Evolutionary conservation across 805 yeast species (phyloP).

Genomic region (Sugiyamaella boreocaroliniensis): DNA sequence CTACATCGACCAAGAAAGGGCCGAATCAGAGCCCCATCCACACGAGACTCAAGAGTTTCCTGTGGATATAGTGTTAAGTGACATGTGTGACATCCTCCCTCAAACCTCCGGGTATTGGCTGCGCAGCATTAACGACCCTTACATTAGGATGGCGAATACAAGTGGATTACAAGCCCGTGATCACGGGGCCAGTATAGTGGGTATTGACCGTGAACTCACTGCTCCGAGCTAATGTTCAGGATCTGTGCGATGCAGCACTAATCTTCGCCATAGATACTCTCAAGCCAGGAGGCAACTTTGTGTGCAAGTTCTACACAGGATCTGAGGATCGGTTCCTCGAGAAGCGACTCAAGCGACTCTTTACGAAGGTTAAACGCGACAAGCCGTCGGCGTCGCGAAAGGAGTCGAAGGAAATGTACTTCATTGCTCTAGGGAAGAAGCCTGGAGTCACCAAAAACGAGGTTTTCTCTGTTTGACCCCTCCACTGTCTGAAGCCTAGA

Average conservation of each 20-base stretch:
- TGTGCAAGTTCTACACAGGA: constrained; percentile 83
- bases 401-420: constrained; percentile 78
- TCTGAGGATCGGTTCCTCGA: constrained; percentile 66
- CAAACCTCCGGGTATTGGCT: constrained; percentile 47
- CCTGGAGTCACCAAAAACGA: constrained; percentile 17
- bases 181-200: constrained; percentile 70
- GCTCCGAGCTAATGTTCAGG: constrained; percentile 32
- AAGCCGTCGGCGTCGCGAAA: constrained; percentile 78
- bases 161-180: constrained; percentile 76
- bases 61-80: constrained; percentile 67
- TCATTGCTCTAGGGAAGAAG: constrained; percentile 56
- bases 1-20: constrained; percentile 28
- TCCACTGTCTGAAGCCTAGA: too few species aligned
- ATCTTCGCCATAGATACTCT: constrained; percentile 67
- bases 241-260: constrained; percentile 86
- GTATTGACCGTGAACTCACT: constrained; percentile 16
- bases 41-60: constrained; percentile 27
- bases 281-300: constrained; percentile 61
- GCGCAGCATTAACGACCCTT: constrained; percentile 69
- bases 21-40: constrained; percentile 24
- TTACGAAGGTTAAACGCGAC: constrained; percentile 55
- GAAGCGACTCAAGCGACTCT: constrained; percentile 48
- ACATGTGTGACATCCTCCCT: constrained; percentile 64
- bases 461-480: constrained; percentile 7
- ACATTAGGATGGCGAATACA: constrained; percentile 89